Conservation (phyloP, 2,329 filamentous ascomycete genomes). For the Ustulina deusta region DNA sequence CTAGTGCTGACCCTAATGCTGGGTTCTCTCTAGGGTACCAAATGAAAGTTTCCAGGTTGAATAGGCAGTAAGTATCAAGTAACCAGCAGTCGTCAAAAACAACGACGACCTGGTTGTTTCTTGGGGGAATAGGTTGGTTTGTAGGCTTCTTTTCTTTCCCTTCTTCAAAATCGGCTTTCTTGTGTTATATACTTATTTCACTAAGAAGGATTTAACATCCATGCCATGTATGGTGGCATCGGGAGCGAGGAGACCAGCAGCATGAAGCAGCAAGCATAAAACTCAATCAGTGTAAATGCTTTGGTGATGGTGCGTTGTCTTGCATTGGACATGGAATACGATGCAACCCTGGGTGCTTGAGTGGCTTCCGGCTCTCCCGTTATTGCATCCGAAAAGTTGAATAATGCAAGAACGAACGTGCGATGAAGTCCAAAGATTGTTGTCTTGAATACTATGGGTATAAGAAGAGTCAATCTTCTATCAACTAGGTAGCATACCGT, state of each 20-base stretch:
- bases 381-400: neutral
- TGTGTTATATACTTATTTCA: neutral
- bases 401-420: neutral
- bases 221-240: neutral
- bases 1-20: neutral
- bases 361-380: neutral
- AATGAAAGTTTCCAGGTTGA: neutral
- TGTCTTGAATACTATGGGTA: neutral
- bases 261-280: neutral
- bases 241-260: neutral
- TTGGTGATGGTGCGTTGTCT: constrained; percentile 15
- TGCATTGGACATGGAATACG: constrained; percentile 16
- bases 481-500: neutral
- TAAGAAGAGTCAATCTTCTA: neutral
- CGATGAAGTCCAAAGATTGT: neutral
- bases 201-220: neutral
- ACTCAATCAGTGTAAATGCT: constrained; percentile 12
- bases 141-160: neutral
- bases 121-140: neutral
- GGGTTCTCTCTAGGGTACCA: neutral
- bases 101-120: neutral
- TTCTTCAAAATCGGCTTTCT: neutral
- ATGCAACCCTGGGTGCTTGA: constrained; percentile 6
- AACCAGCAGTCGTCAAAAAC: too few relatives aligned
- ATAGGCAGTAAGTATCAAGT: neutral